Percentiles rank a stretch among this genome's conserved stretches.
Conservation (phyloP, 345 rosid species). For the Hibiscus trionum region DNA sequence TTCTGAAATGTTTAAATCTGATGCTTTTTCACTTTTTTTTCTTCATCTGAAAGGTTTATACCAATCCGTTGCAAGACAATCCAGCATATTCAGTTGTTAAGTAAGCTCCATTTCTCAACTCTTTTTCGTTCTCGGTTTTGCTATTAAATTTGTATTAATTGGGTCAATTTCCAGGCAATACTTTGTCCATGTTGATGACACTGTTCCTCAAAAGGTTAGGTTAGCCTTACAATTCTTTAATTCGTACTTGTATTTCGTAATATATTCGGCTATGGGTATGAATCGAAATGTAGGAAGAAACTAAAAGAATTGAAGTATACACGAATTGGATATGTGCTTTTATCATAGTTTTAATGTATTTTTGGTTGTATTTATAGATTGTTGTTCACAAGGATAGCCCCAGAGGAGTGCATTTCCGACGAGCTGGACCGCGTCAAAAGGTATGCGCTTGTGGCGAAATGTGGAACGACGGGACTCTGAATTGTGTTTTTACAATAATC, state of each 20-base stretch:
- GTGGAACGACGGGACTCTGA: background rate
- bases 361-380: conserved; percentile 29
- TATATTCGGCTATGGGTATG: background rate
- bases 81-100: conserved; percentile 86
- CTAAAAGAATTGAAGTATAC: no score
- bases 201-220: conserved; percentile 78
- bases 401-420: conserved; percentile 76
- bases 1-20: background rate
- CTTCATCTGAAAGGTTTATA: conserved; percentile 29
- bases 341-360: background rate
- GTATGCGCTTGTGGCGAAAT: conserved; percentile 21
- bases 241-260: no score
- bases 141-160: background rate
- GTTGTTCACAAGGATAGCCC: conserved; percentile 70
- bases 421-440: conserved; percentile 92
- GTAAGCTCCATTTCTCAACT: conserved; percentile 32
- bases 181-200: conserved; percentile 76
- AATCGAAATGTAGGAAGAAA: background rate
- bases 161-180: conserved; percentile 49
- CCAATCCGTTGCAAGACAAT: conserved; percentile 80
- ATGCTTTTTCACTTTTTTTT: background rate
- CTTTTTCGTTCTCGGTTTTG: background rate
- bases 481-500: background rate
- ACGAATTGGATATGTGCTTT: background rate
- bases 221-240: conserved; percentile 14